Conservation (phyloP, 1,139 yeast genomes). For the Protomyces inouyei region DNA sequence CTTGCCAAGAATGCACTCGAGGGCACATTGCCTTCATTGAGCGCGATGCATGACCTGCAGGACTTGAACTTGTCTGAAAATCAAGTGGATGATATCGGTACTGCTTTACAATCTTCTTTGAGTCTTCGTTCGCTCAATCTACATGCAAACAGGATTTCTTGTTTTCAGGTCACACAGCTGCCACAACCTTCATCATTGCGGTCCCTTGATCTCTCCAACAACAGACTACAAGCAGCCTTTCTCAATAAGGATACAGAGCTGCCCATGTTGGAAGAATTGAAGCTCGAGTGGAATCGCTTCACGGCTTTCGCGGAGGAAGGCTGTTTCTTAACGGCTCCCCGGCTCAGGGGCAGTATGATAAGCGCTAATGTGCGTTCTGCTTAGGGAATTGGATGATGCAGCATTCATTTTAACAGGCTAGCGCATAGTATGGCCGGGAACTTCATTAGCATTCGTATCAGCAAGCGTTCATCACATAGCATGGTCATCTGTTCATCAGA, state of each 20-base stretch:
- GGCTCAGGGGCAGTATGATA: neutral
- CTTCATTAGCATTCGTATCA: no score
- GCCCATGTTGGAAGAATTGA: neutral
- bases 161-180: slow-evolving; percentile 3
- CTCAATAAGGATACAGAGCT: neutral
- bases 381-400: no score
- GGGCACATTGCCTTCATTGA: slow-evolving; percentile 1
- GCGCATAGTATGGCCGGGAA: no score
- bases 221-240: neutral
- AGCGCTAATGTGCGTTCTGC: neutral
- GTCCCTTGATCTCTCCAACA: slow-evolving; percentile 6
- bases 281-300: neutral
- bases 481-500: no score
- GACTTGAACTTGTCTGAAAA: slow-evolving; percentile 11
- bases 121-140: slow-evolving; percentile 8
- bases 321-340: neutral
- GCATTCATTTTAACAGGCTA: no score
- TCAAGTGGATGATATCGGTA: neutral
- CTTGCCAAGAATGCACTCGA: slow-evolving; percentile 7
- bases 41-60: neutral
- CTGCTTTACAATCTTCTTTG: neutral
- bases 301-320: neutral
- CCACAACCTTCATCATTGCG: neutral
- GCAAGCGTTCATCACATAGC: no score
- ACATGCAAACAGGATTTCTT: slow-evolving; percentile 1